Base-by-base conservation (phyloP, 352 stramenopile species). In the Phytophthora syringae region DNA sequence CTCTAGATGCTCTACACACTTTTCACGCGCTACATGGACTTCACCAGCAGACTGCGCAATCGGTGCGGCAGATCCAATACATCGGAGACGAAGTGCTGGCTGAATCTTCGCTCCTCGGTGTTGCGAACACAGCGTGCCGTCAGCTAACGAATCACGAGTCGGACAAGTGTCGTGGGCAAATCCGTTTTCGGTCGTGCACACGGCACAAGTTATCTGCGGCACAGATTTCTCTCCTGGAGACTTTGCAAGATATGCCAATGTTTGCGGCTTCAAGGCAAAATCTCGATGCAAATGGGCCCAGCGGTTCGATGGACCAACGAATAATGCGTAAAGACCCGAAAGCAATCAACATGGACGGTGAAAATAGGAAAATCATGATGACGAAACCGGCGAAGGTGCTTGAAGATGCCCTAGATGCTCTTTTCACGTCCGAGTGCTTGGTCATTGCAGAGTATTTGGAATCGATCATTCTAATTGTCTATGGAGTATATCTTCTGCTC, bases 401-500 rank as follows among this genome's bases (percentile, higher is more conserved):
- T 34, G 37, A 60, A 5, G 13, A 40, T 7, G 39, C 52, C 10
- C 30, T 60, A n/a, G 20, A 52, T 20, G 36, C 72, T 13, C 43
- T 74, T n/a, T 82, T 71, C 40, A 63, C 60, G 3, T 69, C 62
- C 24, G 70, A 82, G 50, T 79, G 71, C 49, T 45, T 77, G 21
- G 49, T 74, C 3, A 59, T 79, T 1, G 50, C 67, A 20, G 74
- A 82, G 57, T 79, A 79, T 63, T 55, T 67, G 16, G 74, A 82
- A 27, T 25, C 64, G 12, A 52, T 70, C 32, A 72, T 73, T 28
- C 64, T 60, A 1, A 11, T 76, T n/a, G 53, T 78, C 28, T 78
- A 76, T 49, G 57, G 32, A 24, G 42, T 30, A 2, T 72, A 34
- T 21, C 63, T 62, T 37, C 13, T 36, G 13, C 12, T 43, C 13